Evolutionary conservation across 2,329 filamentous ascomycete species (phyloP).

Genomic region (Neurospora sp.): DNA sequence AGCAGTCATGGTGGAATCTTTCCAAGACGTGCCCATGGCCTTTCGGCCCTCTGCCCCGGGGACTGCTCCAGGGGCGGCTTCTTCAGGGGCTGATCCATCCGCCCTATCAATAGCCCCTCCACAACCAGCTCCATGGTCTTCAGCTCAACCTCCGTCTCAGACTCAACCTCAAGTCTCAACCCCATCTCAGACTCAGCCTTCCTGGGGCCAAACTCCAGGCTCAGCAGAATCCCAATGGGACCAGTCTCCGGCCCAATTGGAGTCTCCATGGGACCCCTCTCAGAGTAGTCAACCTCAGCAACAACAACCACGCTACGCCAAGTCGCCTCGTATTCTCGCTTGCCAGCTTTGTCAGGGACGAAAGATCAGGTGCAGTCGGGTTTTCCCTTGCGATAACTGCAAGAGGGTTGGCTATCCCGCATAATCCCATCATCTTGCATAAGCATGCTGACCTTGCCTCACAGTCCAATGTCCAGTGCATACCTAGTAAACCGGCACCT

Average conservation of each 20-base stretch:
- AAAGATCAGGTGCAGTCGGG: conserved; percentile 53
- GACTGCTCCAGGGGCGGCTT: neutral
- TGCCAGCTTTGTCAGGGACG: conserved; percentile 50
- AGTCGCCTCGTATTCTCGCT: conserved; percentile 37
- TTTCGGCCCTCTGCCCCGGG: neutral
- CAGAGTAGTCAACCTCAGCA: neutral
- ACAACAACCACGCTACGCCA: conserved; percentile 14
- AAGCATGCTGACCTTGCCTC: neutral
- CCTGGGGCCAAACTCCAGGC: neutral
- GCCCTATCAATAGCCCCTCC: neutral
- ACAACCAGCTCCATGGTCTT: neutral
- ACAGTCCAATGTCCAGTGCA: conserved; percentile 49
- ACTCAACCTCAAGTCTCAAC: neutral
- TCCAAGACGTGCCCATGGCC: neutral
- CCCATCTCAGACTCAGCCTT: neutral
- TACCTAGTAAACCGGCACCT: conserved; percentile 49
- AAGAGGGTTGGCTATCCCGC: conserved; percentile 4
- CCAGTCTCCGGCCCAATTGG: neutral
- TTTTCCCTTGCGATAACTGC: conserved; percentile 49
- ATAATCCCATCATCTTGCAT: conserved; percentile 2
- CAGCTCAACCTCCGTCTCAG: neutral
- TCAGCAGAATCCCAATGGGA: neutral
- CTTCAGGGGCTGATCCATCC: neutral
- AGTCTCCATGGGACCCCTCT: neutral
- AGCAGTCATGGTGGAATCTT: neutral